Evolutionary conservation across 192 early-diverging fungal species (phyloP).

Genomic region (Coemansia sp.): DNA sequence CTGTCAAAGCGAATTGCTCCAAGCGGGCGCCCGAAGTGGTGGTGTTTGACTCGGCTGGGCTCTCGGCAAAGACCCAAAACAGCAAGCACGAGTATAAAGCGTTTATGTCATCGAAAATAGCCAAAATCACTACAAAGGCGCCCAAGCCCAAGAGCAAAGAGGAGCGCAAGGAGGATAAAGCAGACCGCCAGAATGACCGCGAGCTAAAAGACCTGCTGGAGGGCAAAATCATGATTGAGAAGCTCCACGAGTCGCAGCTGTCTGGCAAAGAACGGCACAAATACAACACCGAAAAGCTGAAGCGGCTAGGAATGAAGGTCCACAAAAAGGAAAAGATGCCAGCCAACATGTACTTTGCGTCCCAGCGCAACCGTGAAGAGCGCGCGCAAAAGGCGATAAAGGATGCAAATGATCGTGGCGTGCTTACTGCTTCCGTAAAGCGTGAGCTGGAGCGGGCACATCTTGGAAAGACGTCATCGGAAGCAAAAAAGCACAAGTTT

Average conservation of each 20-base stretch:
- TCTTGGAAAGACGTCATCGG: conserved; percentile 16
- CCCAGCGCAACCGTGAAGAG: conserved; percentile 13
- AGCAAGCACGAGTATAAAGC: conserved; percentile 38
- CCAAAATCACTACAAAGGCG: conserved; percentile 79
- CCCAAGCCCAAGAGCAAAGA: conserved; percentile 75
- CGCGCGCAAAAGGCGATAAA: conserved; percentile 19
- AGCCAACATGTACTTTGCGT: conserved; percentile 22
- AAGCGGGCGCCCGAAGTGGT: conserved; percentile 34
- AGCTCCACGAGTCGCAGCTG: conserved; percentile 47
- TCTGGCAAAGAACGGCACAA: conserved; percentile 39
- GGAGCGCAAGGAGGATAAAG: conserved; percentile 62
- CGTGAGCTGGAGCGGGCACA: conserved; percentile 30
- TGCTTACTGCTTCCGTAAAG: conserved; percentile 30
- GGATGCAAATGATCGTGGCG: conserved; percentile 40
- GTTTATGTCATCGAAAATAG: conserved; percentile 53
- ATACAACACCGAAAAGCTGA: conserved; percentile 39
- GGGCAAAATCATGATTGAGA: conserved; percentile 38
- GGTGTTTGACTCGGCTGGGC: conserved; percentile 20
- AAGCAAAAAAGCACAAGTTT: conserved; percentile 1
- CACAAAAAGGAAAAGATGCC: conserved; percentile 41
- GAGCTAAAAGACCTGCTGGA: conserved; percentile 35
- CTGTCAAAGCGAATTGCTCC: background rate
- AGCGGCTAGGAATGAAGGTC: conserved; percentile 40
- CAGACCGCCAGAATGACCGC: conserved; percentile 25
- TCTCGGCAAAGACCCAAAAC: conserved; percentile 1